Evolutionary conservation across 768 basidiomycete species (phyloP).

Genomic region (Ramaria sp.): DNA sequence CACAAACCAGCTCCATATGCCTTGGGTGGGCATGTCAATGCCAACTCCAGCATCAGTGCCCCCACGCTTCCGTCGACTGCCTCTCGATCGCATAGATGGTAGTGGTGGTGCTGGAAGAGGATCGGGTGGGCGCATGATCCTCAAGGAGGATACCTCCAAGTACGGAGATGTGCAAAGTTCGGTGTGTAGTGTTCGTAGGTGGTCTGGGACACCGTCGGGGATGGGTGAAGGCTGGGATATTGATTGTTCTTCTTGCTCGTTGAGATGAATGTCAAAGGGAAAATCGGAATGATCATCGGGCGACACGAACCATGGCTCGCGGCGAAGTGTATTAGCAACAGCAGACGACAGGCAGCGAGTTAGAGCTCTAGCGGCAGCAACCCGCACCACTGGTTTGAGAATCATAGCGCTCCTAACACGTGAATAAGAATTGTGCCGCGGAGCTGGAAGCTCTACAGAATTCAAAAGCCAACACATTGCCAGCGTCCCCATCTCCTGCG

Average conservation of each 20-base stretch:
- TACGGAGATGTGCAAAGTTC: conserved; percentile 52
- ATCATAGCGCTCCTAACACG: not conserved
- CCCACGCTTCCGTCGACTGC: conserved; percentile 46
- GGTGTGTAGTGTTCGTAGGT: conserved; percentile 44
- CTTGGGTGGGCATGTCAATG: conserved; percentile 32
- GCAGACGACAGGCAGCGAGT: not conserved
- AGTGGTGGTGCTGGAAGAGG: conserved; percentile 49
- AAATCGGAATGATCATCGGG: conserved; percentile 18
- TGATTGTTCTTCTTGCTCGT: conserved; percentile 18
- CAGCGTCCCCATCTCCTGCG: not conserved
- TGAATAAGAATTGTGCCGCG: not conserved
- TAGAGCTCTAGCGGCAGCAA: not conserved
- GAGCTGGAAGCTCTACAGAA: not conserved
- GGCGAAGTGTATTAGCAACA: not conserved
- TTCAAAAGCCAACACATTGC: not conserved
- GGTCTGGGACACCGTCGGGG: conserved; percentile 41
- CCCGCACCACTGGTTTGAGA: not conserved
- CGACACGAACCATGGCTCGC: conserved; percentile 57
- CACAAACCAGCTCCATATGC: conserved; percentile 71
- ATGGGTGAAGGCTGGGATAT: conserved; percentile 23
- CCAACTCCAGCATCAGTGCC: conserved; percentile 60
- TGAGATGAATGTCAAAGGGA: conserved; percentile 8
- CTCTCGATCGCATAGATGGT: conserved; percentile 46
- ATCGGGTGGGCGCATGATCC: conserved; percentile 40
- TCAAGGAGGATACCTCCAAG: conserved; percentile 48